A percentile compares a stretch with the other conserved stretches of the same genome.
phyloP scores from a whole-genome alignment of 176 grass and related monocot species.

The Oryza meyeriana region DNA sequence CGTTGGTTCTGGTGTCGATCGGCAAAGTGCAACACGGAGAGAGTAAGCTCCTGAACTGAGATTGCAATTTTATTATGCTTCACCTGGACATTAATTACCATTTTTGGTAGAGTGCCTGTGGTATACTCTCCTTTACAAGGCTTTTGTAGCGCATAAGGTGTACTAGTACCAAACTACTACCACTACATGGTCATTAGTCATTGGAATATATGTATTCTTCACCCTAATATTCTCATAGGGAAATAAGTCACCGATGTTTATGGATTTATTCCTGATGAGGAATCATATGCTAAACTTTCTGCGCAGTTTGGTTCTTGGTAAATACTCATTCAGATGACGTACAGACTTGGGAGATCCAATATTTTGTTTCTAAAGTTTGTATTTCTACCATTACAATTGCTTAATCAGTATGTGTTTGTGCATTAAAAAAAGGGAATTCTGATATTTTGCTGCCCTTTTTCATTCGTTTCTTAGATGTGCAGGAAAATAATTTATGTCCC shows the following conservation, averaged over 20 bases:
- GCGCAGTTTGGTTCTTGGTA: neutral
- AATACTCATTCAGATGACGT: neutral
- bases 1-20: neutral
- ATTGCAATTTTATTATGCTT: neutral
- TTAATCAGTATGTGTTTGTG: neutral
- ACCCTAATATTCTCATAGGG: neutral
- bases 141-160: conserved; percentile 20
- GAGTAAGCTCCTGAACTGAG: conserved; percentile 13
- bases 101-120: conserved; percentile 10
- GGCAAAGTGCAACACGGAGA: neutral
- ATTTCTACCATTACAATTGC: neutral
- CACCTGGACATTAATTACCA: neutral
- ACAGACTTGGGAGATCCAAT: neutral
- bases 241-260: neutral
- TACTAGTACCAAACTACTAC: neutral
- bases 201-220: neutral
- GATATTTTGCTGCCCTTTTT: neutral
- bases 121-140: neutral
- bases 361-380: neutral
- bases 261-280: neutral
- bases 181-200: neutral
- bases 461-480: neutral
- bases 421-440: neutral
- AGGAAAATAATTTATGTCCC: neutral
- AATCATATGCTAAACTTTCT: neutral